Base-by-base conservation (phyloP, 1,284 basidiomycete species). In the Phlebopus sp. region DNA sequence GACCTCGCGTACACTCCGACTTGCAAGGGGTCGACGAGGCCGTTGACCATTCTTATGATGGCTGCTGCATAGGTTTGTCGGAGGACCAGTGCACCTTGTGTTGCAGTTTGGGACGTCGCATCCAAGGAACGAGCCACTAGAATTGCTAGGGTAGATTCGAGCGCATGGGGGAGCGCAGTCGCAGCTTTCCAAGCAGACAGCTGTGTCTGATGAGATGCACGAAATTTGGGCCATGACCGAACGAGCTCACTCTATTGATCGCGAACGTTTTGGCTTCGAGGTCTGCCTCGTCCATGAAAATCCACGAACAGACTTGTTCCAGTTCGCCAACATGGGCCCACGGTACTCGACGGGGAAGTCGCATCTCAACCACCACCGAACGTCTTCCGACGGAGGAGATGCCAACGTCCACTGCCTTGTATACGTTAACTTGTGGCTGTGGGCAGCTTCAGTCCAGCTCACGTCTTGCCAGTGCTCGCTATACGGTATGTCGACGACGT, bases 21-120 rank as follows among this genome's bases (percentile, higher is more conserved):
- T 63, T 99, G 96, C 15, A 97, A 74, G 13, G 95, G 92, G 64
- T 99, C 96, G 5, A 97, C 96, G 37, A 97, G 77, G 2, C 91
- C 90, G 59, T 99, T 99, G 55, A 99, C 92, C 56, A 98, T 84
- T 15, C 94, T 76, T 53, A 95, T 87, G 61, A 96, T 76, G 0
- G 90, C 84, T 25, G 86, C 76, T 7, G 86, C 82, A 66, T 95
- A 82, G 57, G 75, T 74, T 66, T 92, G 81, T 38, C 86, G 70
- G 55, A 85, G 57, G 44, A 70, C 64, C 37, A 85, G 64, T 18
- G 70, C 65, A 4, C 76, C 72, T 53, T 6, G 63, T 47, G 18
- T 50, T 3, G 31, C 37, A 31, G 50, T 46, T 40, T 25, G 59
- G 54, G 40, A 62, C 57, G 55, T 86, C 81, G 46, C 84, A 14